Percentiles rank a stretch among this genome's conserved stretches.
Evolutionary conservation across 768 basidiomycete genomes (phyloP).

Genomic region (Boletus reticulatus): DNA sequence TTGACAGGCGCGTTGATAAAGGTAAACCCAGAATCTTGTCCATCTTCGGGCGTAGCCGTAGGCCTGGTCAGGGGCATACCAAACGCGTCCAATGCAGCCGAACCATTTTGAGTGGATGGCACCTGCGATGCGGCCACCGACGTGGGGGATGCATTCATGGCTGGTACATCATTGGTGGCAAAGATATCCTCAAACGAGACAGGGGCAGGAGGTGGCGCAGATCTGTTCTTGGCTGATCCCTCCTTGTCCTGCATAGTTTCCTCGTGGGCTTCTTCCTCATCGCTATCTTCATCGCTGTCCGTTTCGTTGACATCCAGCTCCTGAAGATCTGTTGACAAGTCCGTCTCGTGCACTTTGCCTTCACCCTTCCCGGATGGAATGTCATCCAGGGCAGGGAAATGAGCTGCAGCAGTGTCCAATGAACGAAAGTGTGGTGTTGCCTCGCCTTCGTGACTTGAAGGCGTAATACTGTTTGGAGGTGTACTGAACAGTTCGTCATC

Average conservation of each 20-base stretch:
- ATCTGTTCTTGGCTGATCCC: conserved; percentile 15
- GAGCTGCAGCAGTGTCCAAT: conserved; percentile 22
- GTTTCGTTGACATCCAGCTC: conserved; percentile 59
- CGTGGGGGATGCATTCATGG: conserved; percentile 18
- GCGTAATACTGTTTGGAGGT: conserved; percentile 47
- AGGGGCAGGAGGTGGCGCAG: conserved; percentile 3
- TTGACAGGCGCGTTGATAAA: conserved; percentile 17
- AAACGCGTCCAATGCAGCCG: conserved; percentile 35
- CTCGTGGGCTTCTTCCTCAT: conserved; percentile 38
- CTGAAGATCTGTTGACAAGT: conserved; percentile 50
- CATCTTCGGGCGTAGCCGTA: conserved; percentile 14
- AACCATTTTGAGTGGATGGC: conserved; percentile 13
- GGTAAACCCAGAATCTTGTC: conserved; percentile 19
- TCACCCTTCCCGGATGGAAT: conserved; percentile 20
- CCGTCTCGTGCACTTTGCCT: conserved; percentile 43
- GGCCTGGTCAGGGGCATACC: conserved; percentile 35
- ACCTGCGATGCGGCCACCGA: conserved; percentile 13
- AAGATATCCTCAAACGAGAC: conserved; percentile 59
- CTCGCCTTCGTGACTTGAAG: conserved; percentile 14
- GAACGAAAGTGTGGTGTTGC: conserved; percentile 20
- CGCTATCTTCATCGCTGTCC: conserved; percentile 54
- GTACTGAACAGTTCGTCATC: conserved; percentile 60
- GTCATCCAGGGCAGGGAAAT: conserved; percentile 41
- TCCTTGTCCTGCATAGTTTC: conserved; percentile 18
- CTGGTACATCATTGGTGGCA: conserved; percentile 18